Base-by-base conservation (phyloP, 2,329 filamentous ascomycete species). In the Claviceps quebecensis region DNA sequence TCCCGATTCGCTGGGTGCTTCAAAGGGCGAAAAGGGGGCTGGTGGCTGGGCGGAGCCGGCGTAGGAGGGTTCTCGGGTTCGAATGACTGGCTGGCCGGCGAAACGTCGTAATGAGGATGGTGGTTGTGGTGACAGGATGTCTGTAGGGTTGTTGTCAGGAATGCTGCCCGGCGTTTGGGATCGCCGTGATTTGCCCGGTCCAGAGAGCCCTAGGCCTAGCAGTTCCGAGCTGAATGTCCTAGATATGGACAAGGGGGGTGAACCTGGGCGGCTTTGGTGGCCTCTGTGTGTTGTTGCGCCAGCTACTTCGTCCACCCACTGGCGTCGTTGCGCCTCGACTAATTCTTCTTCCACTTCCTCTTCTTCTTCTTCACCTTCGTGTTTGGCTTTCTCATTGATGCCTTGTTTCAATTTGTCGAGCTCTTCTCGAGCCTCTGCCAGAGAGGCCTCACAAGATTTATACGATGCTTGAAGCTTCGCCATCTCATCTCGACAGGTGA, bases 381-480 rank as follows among this genome's bases (percentile, higher is more conserved):
- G 19, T 13, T 23, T 22, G 11, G 11, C 40, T 22, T 23, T 22
- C 7, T 23, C 40, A 5, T 17, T 26, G 8, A 58, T 53, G 9
- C 58, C 61, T 57, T 71, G 72, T 53, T 17, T 52, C 40, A 76
- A 70, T 56, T 71, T 75, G 52, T 79, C 74, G 2, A 76, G 64
- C 6, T 79, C 75, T 14, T 69, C 63, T 47, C 64, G 70, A 1
- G 70, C 64, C 55, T 85, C 77, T 29, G 75, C 68, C 1, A 89
- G 70, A 4, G 83, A 78, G 8, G 77, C 71, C 59, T 93, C 78
- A 8, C 83, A 73, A 55, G 84, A 75, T 56, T 84, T 77, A 22
- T 82, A 74, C n/a, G 78, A 77, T 53, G 76, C 75, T 55, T 81
- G 80, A 3, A 94, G 69, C 16, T 74, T 69, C 45, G 81, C 77